Percentiles rank a stretch among this genome's conserved stretches.
Evolutionary conservation across 768 basidiomycete genomes (phyloP).

Genomic region (Sporobolomyces pararoseus): DNA sequence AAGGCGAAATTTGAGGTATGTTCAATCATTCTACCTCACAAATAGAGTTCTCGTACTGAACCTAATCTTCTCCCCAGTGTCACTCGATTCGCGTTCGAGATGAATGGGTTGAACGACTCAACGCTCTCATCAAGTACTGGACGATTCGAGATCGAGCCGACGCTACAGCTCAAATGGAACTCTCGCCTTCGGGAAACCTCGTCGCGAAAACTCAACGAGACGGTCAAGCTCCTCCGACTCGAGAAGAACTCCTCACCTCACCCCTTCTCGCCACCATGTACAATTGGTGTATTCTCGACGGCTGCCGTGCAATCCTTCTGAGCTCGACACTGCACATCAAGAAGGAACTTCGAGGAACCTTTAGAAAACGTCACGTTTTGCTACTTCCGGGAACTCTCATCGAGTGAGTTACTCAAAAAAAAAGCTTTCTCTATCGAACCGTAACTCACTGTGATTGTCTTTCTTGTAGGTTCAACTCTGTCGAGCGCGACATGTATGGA

Average conservation of each 20-base stretch:
- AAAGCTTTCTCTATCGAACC: not conserved
- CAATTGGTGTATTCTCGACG: slow-evolving; percentile 81
- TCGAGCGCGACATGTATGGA: slow-evolving; percentile 49
- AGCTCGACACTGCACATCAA: slow-evolving; percentile 70
- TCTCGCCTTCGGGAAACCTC: slow-evolving; percentile 52
- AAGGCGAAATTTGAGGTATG: slow-evolving; percentile 75
- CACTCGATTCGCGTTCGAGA: slow-evolving; percentile 55
- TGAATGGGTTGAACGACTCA: slow-evolving; percentile 81
- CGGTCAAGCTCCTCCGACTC: slow-evolving; percentile 47
- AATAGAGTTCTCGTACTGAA: not conserved
- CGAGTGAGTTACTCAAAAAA: slow-evolving; percentile 57
- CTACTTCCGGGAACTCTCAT: slow-evolving; percentile 72
- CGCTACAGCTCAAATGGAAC: slow-evolving; percentile 73
- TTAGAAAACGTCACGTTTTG: slow-evolving; percentile 72
- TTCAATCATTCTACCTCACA: slow-evolving; percentile 1
- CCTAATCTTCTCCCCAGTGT: slow-evolving; percentile 42
- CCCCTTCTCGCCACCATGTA: slow-evolving; percentile 65
- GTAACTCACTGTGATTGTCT: not conserved
- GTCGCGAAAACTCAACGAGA: slow-evolving; percentile 20
- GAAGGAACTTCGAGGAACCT: slow-evolving; percentile 68
- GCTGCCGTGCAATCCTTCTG: slow-evolving; percentile 70
- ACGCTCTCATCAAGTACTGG: slow-evolving; percentile 73
- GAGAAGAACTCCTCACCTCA: slow-evolving; percentile 46
- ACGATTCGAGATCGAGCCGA: slow-evolving; percentile 68
- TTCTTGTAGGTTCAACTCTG: slow-evolving; percentile 9